Base-by-base conservation (phyloP, 768 basidiomycete species). In the Cyclocybe cylindracea region DNA sequence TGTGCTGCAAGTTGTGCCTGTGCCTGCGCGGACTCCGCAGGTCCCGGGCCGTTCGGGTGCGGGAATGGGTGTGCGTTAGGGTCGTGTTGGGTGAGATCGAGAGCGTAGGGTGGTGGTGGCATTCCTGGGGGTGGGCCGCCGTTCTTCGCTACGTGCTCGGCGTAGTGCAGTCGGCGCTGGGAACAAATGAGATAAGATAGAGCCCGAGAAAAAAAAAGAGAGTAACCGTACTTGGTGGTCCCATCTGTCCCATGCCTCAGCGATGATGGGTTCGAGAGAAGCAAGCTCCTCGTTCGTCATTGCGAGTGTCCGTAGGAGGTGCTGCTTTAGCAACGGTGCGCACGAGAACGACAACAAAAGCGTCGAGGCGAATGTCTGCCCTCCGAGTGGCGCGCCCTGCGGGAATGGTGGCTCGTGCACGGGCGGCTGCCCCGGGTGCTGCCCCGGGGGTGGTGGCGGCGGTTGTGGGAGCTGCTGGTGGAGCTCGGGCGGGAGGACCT, bases 181-280 rank as follows among this genome's bases (percentile, higher is more conserved):
- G 46, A 47, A 13, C 43, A 45, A 43, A 47, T 34, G 19, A 50
- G 39, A 49, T 32, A 51, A 41, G 44, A 8, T 46, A 34, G 13
- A 55, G 50, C 7, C 34, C 54, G 45, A 51, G 38, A 51, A 51
- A 40, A 16, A 48, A 24, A 44, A 31, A 32, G 39, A 29, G 13
- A 35, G n/a, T 33, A 29, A 18, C 66, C 80, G 50, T 62, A 91
- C 89, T 66, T 86, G 85, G 58, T 84, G 82, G 60, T 92, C 86
- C 91, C 91, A 93, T 37, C 87, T 85, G 51, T 93, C 91, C 80
- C 89, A 93, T 13, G 89, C 89, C 40, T 87, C 85, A 5, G 91
- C 89, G 41, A 93, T 86, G 59, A 90, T 74, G 24, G 89, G 87
- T 62, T 92, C 87, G 44, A 93, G 70, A 8, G 86, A 83, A 2